Percentiles rank a stretch among this genome's conserved stretches.
Evolutionary conservation across 257 asterid genomes (phyloP).

Genomic region (Schizonepeta tenuifolia): DNA sequence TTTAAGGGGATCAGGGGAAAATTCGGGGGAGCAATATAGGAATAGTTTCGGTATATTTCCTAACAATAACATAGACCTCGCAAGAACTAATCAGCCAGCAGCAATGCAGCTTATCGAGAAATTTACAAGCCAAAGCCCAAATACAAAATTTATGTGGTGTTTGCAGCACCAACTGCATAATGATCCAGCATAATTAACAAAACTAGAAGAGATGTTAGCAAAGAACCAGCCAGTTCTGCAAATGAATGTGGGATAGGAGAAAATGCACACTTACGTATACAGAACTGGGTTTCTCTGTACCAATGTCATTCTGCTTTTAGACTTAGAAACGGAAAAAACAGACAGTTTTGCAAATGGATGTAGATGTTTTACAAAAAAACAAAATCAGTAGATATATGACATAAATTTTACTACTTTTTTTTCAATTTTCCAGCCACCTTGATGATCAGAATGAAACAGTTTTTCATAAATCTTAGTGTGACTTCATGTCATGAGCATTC

Average conservation of each 20-base stretch:
- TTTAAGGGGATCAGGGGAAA: background rate
- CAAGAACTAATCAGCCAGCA: background rate
- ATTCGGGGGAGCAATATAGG: background rate
- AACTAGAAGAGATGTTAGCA: background rate
- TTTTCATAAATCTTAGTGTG: background rate
- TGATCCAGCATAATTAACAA: background rate
- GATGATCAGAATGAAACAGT: conserved; percentile 15
- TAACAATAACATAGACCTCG: background rate
- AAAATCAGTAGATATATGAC: conserved; percentile 13
- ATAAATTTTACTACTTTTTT: background rate
- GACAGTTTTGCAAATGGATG: background rate
- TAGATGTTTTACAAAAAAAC: conserved; percentile 24
- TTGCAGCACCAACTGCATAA: too few species aligned
- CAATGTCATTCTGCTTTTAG: background rate
- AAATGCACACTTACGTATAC: background rate
- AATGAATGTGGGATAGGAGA: background rate
- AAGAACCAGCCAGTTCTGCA: background rate
- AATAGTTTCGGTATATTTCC: background rate
- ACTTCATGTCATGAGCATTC: conserved; percentile 17
- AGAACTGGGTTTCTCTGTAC: background rate
- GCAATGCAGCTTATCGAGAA: conserved; percentile 8
- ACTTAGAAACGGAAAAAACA: background rate
- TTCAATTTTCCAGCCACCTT: background rate
- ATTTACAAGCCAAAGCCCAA: conserved; percentile 20
- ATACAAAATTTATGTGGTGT: too few species aligned